These are phyloP conservation scores for Colletotrichum sansevieriae DNA, from an alignment of 2,329 filamentous ascomycete genomes.

Conservation along the genomic window DNA sequence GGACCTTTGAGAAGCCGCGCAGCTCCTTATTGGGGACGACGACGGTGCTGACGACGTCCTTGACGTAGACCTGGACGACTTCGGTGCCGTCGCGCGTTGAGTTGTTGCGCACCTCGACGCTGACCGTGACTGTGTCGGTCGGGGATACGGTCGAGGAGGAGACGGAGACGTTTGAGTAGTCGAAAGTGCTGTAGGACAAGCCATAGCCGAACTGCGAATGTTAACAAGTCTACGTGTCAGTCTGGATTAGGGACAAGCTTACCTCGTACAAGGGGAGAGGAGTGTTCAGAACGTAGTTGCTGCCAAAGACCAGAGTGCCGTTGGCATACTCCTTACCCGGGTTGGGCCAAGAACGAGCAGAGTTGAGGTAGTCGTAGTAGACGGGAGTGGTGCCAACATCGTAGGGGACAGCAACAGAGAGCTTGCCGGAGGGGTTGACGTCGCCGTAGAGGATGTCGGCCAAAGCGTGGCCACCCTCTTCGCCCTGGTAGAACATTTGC, in stretches of 20 bases:
- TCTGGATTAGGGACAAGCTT: background rate
- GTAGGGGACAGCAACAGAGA: conserved; percentile 76
- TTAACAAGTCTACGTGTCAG: background rate
- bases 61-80: conserved; percentile 77
- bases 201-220: conserved; percentile 72
- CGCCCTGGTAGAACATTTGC: conserved; percentile 81
- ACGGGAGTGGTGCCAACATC: conserved; percentile 76
- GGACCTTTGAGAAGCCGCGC: conserved; percentile 76
- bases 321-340: conserved; percentile 67
- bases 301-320: conserved; percentile 73
- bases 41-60: conserved; percentile 72
- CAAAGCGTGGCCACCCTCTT: conserved; percentile 75
- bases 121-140: conserved; percentile 68
- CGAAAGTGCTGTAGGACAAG: conserved; percentile 74
- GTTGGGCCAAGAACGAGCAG: conserved; percentile 66
- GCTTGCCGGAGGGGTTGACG: conserved; percentile 74
- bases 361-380: conserved; percentile 81
- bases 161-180: conserved; percentile 66
- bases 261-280: conserved; percentile 70
- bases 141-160: conserved; percentile 61
- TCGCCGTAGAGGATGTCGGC: conserved; percentile 76
- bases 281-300: conserved; percentile 72
- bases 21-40: conserved; percentile 74
- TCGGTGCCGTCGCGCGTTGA: conserved; percentile 70
- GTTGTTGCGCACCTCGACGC: conserved; percentile 73